Percentiles rank a stretch among this genome's conserved stretches.
Evolutionary conservation across 768 basidiomycete genomes (phyloP).

Genomic region (Lactarius akahatsu): DNA sequence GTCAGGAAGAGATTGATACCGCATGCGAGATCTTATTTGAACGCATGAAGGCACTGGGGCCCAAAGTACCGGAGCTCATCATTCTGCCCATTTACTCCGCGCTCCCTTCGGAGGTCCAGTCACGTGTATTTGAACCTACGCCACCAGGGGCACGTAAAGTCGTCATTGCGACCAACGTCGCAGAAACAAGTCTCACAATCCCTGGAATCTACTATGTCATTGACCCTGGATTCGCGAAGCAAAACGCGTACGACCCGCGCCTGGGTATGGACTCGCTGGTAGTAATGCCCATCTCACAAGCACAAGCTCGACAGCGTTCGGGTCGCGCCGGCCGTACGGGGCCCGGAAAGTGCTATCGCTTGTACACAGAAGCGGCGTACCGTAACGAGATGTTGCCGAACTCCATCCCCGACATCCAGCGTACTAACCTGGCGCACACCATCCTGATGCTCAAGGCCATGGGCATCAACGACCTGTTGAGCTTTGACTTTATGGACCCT

Average conservation of each 20-base stretch:
- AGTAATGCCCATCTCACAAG: constrained; percentile 98
- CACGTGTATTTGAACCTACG: constrained; percentile 95
- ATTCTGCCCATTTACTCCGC: constrained; percentile 98
- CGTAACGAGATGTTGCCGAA: constrained; percentile 99
- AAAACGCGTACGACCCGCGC: constrained; percentile 96
- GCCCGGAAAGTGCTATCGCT: constrained; percentile 96
- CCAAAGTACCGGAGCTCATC: constrained; percentile 97
- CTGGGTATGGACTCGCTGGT: constrained; percentile 98
- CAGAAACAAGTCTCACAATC: constrained; percentile 97
- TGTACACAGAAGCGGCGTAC: constrained; percentile 98
- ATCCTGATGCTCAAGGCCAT: constrained; percentile 97
- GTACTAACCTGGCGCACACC: constrained; percentile 88
- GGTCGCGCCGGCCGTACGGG: constrained; percentile 98
- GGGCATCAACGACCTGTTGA: constrained; percentile 96
- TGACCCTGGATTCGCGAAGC: constrained; percentile 98
- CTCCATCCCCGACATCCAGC: constrained; percentile 96
- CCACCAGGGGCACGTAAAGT: constrained; percentile 99
- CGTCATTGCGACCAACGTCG: constrained; percentile 99
- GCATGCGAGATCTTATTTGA: constrained; percentile 96
- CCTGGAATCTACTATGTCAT: constrained; percentile 99
- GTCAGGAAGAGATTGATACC: constrained; percentile 98
- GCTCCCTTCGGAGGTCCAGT: constrained; percentile 96
- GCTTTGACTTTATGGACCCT: constrained; percentile 99
- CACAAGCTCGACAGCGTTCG: constrained; percentile 92
- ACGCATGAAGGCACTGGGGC: constrained; percentile 97